phyloP scores from a whole-genome alignment of 148 eudicot genomes.

The Cornus florida region DNA sequence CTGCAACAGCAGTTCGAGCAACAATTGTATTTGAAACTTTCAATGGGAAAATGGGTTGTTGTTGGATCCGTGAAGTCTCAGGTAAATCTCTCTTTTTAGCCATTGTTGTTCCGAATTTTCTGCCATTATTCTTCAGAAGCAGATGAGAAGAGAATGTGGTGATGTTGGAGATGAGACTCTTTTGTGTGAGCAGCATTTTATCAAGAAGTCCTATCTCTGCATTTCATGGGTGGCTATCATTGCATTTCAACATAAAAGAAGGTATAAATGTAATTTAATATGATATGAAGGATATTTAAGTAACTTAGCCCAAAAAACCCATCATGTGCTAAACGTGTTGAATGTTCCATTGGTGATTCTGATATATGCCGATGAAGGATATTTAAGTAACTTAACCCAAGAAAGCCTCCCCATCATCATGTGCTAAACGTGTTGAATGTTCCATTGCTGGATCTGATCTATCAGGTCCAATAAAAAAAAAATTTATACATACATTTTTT shows the following conservation, averaged over 20 bases:
- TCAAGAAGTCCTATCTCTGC: background rate
- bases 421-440: no score
- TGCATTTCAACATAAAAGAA: background rate
- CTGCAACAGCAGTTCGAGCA: slow-evolving; percentile 60
- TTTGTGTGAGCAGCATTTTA: slow-evolving; percentile 42
- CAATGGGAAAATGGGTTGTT: slow-evolving; percentile 22
- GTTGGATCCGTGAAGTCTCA: slow-evolving; percentile 24
- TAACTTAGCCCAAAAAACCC: no score
- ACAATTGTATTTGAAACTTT: slow-evolving; percentile 37
- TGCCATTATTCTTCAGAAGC: slow-evolving; percentile 16
- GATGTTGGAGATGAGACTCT: slow-evolving; percentile 11
- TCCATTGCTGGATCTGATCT: no score
- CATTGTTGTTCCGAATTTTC: slow-evolving; percentile 17
- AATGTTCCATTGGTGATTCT: no score
- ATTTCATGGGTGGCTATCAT: background rate
- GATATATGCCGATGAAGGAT: no score
- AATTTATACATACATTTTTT: no score
- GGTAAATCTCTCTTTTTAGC: slow-evolving; percentile 37
- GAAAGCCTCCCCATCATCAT: no score
- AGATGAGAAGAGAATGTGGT: slow-evolving; percentile 17
- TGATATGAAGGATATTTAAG: background rate
- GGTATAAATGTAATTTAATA: no score
- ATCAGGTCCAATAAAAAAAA: no score
- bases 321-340: no score
- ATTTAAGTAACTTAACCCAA: no score